A percentile compares a stretch with the other conserved stretches of the same genome.
Evolutionary conservation across 805 yeast genomes (phyloP).

Genomic region (Wickerhamiella vanderwaltii): DNA sequence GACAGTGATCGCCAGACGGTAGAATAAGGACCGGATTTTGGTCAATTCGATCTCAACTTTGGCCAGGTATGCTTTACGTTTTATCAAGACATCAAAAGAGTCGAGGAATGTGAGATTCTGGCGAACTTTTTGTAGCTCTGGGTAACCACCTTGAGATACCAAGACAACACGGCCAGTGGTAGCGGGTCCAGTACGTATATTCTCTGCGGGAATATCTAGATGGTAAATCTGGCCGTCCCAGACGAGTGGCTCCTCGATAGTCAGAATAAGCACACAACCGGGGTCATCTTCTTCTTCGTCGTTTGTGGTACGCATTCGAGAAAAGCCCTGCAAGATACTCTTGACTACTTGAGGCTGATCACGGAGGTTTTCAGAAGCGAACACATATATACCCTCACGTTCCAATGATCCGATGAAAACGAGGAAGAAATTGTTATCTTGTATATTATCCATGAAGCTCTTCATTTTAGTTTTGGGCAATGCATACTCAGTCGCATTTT

Average conservation of each 20-base stretch:
- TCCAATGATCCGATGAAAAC: slow-evolving; percentile 64
- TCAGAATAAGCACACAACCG: slow-evolving; percentile 60
- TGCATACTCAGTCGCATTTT: slow-evolving; percentile 45
- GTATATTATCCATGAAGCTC: slow-evolving; percentile 45
- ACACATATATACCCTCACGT: slow-evolving; percentile 61
- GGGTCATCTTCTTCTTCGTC: slow-evolving; percentile 26
- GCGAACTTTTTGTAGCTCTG: slow-evolving; percentile 37
- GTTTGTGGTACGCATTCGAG: slow-evolving; percentile 22
- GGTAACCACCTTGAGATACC: slow-evolving; percentile 57
- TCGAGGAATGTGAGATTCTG: slow-evolving; percentile 12
- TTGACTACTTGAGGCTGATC: slow-evolving; percentile 28
- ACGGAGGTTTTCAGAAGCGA: slow-evolving; percentile 54
- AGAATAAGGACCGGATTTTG: slow-evolving; percentile 52
- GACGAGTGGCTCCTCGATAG: slow-evolving; percentile 71
- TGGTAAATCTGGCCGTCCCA: slow-evolving; percentile 79
- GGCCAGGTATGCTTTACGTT: slow-evolving; percentile 49
- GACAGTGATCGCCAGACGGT: slow-evolving; percentile 51
- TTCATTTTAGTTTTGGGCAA: slow-evolving; percentile 28
- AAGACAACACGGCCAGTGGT: slow-evolving; percentile 55
- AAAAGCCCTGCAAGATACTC: slow-evolving; percentile 24
- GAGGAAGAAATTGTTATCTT: slow-evolving; percentile 59
- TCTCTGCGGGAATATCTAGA: slow-evolving; percentile 29
- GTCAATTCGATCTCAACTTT: slow-evolving; percentile 63
- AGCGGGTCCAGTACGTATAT: slow-evolving; percentile 35
- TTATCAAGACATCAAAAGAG: slow-evolving; percentile 12